A percentile compares a stretch with the other conserved stretches of the same genome.
Evolutionary conservation across 495 filamentous ascomycete genomes (phyloP).

Genomic region (Aspergillus sparsus): DNA sequence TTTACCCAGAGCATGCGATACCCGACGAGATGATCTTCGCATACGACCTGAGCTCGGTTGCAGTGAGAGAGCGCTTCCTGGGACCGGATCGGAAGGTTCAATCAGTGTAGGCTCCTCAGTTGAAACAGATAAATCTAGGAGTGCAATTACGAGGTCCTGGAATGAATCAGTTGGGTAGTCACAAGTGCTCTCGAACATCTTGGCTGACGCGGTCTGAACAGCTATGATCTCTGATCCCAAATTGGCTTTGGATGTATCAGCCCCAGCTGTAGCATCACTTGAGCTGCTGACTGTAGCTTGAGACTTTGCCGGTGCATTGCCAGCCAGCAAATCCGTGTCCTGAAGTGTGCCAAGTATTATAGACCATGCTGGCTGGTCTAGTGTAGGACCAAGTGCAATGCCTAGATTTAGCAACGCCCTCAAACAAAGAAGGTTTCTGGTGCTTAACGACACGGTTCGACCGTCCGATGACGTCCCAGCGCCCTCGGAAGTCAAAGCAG

Average conservation of each 20-base stretch:
- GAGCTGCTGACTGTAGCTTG: slow-evolving; percentile 32
- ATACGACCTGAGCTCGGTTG: slow-evolving; percentile 36
- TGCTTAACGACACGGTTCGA: slow-evolving; percentile 62
- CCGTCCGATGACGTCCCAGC: slow-evolving; percentile 28
- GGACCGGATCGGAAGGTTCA: slow-evolving; percentile 28
- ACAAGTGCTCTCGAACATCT: slow-evolving; percentile 84
- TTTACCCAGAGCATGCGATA: slow-evolving; percentile 49
- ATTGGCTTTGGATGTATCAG: slow-evolving; percentile 57
- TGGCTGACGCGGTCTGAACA: slow-evolving; percentile 82
- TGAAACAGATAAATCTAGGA: slow-evolving; percentile 64
- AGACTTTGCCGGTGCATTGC: slow-evolving; percentile 49
- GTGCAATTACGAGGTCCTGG: slow-evolving; percentile 69
- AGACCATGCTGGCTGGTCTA: slow-evolving; percentile 76
- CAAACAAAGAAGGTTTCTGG: slow-evolving; percentile 85
- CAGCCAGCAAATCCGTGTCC: slow-evolving; percentile 84
- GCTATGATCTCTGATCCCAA: slow-evolving; percentile 78
- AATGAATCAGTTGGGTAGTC: slow-evolving; percentile 86
- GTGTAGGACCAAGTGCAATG: slow-evolving; percentile 87
- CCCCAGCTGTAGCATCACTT: slow-evolving; percentile 29
- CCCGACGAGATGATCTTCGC: slow-evolving; percentile 62
- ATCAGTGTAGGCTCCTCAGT: slow-evolving; percentile 31
- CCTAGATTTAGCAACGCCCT: slow-evolving; percentile 89
- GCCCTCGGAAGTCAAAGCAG: slow-evolving; percentile 26
- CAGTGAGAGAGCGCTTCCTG: slow-evolving; percentile 28
- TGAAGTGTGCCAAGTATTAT: slow-evolving; percentile 90